Conservation (phyloP, 495 filamentous ascomycete genomes). For the Coniosporium apollinis region DNA sequence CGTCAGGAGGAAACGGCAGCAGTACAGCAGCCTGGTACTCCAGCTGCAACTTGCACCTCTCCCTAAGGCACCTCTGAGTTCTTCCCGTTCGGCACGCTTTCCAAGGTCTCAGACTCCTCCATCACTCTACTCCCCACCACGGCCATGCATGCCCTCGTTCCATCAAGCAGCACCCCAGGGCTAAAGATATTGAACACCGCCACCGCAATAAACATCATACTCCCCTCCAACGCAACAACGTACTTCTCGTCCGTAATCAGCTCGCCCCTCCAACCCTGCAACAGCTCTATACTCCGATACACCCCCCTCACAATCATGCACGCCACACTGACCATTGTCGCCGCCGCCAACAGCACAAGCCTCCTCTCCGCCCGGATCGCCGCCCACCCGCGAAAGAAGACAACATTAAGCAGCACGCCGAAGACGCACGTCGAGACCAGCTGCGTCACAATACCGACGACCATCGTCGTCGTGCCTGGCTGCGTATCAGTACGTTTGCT, state of each 20-base stretch:
- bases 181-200: slow-evolving; percentile 1
- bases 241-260: neutral
- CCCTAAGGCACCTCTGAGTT: too few species aligned
- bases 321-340: neutral
- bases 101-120: too few species aligned
- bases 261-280: slow-evolving; percentile 1
- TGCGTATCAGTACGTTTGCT: neutral
- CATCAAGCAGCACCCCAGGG: slow-evolving; percentile 1
- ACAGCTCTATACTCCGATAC: slow-evolving; percentile 2
- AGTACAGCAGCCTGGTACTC: too few species aligned
- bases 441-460: slow-evolving; percentile 2
- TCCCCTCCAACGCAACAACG: neutral
- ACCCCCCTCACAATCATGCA: slow-evolving; percentile 3
- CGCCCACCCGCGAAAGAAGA: neutral
- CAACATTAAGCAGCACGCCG: slow-evolving; percentile 1
- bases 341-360: neutral
- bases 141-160: too few species aligned
- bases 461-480: slow-evolving; percentile 4
- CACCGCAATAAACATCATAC: slow-evolving; percentile 3
- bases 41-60: too few species aligned
- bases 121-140: too few species aligned
- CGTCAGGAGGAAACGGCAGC: too few species aligned
- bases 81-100: too few species aligned
- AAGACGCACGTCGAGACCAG: slow-evolving; percentile 2
- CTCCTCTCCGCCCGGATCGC: neutral